Evolutionary conservation across 164 flowering plant genomes (phyloP), one percentile per base, ranked within the genome.

Genomic region (Tetrastigma voinierianum): DNA sequence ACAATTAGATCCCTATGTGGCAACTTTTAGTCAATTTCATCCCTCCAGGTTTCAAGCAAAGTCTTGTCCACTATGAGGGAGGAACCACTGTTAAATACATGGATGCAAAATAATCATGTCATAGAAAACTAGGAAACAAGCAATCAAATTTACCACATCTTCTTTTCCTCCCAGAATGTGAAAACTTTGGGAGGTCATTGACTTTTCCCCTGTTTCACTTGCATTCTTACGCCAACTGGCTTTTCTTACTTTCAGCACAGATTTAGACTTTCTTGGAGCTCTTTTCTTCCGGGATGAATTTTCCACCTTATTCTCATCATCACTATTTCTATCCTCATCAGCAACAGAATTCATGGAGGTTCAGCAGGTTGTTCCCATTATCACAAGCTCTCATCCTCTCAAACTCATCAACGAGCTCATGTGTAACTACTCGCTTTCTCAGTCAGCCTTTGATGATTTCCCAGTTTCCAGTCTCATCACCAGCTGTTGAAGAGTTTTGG

Each of bases 151-250:
- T 80, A 93, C 97, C 87, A 24, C 32, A 59, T 72, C 82, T 82
- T 82, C 67, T 86, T 23, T 74, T 88, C 24, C 90, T 75, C 51
- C 88, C 87, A 40, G 98, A 78, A 79, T 82, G 96, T 73, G 93
- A 78, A 64, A 94, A 89, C 73, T 76, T 83, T 84, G 9, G 77
- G 77, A 46, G 78, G 75, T 78, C 66, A 65, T 78, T 46, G 67
- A 23, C 58, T 76, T 57, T 18, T 76, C 80, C 46, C 76, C 49
- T 64, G 56, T 80, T 65, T 82, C 84, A 40, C 76, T 65, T 11
- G 61, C 74, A 59, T 74, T 81, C 70, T 80, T 84, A 32, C 80
- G 74, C 72, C 79, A 70, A 54, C 77, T 19, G 83, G 67, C 70
- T 83, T 82, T 48, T 74, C 90, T n/a, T n/a, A 67, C 75, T 79